Evolutionary conservation across 306 rosid genomes (phyloP).

Genomic region (Biancaea sappan): DNA sequence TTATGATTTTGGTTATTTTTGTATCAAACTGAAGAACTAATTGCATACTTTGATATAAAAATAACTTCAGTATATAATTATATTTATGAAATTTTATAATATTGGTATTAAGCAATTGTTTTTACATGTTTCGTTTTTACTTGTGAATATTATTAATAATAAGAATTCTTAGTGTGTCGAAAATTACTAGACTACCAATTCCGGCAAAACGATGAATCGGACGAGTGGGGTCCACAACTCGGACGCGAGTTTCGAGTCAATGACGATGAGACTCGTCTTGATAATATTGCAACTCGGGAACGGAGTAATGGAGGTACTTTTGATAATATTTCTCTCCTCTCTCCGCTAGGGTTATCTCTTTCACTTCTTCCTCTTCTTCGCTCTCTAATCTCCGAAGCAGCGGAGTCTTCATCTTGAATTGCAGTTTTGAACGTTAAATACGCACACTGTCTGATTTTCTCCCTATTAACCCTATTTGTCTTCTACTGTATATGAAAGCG

Average conservation of each 20-base stretch:
- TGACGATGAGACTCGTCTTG: conserved; percentile 25
- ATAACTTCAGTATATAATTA: no score
- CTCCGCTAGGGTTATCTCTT: conserved; percentile 41
- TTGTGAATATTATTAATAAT: neutral
- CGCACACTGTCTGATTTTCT: conserved; percentile 4
- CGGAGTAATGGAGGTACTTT: conserved; percentile 37
- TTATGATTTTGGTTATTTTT: no score
- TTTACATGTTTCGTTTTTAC: neutral
- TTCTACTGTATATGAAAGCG: neutral
- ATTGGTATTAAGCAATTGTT: neutral
- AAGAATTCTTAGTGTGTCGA: no score
- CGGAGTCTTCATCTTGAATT: conserved; percentile 33
- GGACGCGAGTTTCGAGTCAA: conserved; percentile 39
- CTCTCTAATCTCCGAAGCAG: conserved; percentile 27
- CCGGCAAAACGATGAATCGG: conserved; percentile 32
- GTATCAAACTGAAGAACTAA: no score
- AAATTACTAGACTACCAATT: neutral
- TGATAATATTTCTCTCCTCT: conserved; percentile 30
- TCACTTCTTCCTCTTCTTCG: conserved; percentile 13
- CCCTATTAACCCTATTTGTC: neutral
- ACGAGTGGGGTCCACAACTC: conserved; percentile 28
- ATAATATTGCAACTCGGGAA: conserved; percentile 35
- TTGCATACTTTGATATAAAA: no score
- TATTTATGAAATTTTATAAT: no score
- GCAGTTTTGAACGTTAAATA: conserved; percentile 44